Conservation (phyloP, 1,139 yeast genomes). For the Scheffersomyces titani region DNA sequence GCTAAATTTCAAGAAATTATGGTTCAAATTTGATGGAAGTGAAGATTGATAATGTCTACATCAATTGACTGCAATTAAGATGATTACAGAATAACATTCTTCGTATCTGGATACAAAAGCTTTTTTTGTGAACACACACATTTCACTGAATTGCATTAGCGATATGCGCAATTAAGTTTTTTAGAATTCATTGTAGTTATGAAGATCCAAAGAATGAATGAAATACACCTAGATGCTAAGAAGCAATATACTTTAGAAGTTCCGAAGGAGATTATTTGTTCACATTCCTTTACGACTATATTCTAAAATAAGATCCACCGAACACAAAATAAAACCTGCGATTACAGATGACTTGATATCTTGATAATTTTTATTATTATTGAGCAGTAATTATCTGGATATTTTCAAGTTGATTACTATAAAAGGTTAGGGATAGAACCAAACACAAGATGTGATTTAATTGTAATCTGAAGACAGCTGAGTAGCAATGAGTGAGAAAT, state of each 20-base stretch:
- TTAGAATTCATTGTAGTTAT: too few species aligned
- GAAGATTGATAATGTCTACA: neutral
- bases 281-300: neutral
- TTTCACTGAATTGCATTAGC: too few species aligned
- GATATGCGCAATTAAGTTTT: too few species aligned
- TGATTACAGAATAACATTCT: too few species aligned
- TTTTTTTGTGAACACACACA: too few species aligned
- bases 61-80: too few species aligned
- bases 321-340: neutral
- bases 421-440: neutral
- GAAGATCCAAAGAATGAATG: too few species aligned
- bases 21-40: neutral
- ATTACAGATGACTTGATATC: neutral
- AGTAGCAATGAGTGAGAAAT: neutral
- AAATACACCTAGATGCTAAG: neutral
- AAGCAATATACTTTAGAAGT: neutral
- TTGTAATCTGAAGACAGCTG: neutral
- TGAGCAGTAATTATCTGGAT: neutral
- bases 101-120: too few species aligned
- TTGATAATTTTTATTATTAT: neutral
- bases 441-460: neutral
- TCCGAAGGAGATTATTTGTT: neutral
- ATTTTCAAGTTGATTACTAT: neutral
- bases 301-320: neutral
- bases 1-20: neutral